Evolutionary conservation across 768 basidiomycete genomes (phyloP).

Genomic region (Coprinopsis marcescibilis): DNA sequence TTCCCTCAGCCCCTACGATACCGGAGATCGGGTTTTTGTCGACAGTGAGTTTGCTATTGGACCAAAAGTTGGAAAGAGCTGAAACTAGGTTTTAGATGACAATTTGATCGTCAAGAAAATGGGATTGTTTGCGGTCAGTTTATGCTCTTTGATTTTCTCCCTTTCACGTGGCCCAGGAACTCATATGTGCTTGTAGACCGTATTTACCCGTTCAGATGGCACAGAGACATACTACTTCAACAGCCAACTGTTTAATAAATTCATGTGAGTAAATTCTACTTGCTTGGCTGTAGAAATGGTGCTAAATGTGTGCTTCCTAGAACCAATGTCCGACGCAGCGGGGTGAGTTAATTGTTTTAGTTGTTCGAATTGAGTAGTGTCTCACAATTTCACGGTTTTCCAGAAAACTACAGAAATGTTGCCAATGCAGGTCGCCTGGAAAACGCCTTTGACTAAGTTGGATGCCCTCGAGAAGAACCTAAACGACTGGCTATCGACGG

Average conservation of each 20-base stretch:
- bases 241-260: constrained; percentile 67
- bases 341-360: constrained; percentile 30
- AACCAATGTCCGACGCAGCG: constrained; percentile 70
- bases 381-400: neutral
- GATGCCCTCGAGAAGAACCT: constrained; percentile 62
- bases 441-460: constrained; percentile 64
- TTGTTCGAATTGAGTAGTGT: constrained; percentile 11
- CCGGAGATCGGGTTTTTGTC: constrained; percentile 78
- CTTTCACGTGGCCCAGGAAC: neutral
- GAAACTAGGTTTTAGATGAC: constrained; percentile 36
- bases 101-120: constrained; percentile 75
- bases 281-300: constrained; percentile 2
- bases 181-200: constrained; percentile 37
- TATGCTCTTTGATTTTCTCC: neutral
- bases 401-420: constrained; percentile 65
- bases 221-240: constrained; percentile 81
- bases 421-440: constrained; percentile 71
- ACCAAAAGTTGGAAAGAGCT: neutral
- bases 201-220: constrained; percentile 67
- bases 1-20: constrained; percentile 61
- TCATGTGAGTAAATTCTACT: constrained; percentile 46
- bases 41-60: constrained; percentile 35
- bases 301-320: constrained; percentile 32
- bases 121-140: constrained; percentile 64
- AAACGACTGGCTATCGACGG: constrained; percentile 73